Base-by-base conservation (phyloP, 1,139 yeast genomes). In the Suhomyces maxii region DNA sequence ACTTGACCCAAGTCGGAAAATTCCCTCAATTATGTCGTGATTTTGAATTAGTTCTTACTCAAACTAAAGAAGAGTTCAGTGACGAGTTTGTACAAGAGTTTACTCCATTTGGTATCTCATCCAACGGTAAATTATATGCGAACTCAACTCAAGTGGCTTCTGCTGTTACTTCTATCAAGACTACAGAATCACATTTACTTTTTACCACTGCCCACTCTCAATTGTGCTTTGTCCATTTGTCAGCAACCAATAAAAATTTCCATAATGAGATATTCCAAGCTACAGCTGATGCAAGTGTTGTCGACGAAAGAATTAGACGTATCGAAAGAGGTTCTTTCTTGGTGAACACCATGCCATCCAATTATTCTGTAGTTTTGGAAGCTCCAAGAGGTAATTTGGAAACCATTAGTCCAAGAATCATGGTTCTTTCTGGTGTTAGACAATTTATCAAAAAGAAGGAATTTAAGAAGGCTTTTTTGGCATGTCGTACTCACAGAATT, bases 321-420 rank as follows among this genome's bases (percentile, higher is more conserved):
- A 84, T 95, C 46, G 99, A 95, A 67, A 78, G 97, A 53, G 99
- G 99, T 1, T 89, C 97, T 0, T 58, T 86, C 31, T 68, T 95
- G 43, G 89, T 93, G 1, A 76, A 93, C 38, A 83, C 82, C 1
- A 84, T 90, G 61, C 97, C 98, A 1, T 82, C 95, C 0, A 86
- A 82, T 49, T 84, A 90, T 48, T 81, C 95, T 0, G 90, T 95
- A 13, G 83, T 89, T 2, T 73, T 95, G 45, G 97, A 95, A 65
- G 97, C 97, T 3, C 96, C 96, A 49, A 80, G 99, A 64, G 99
- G 99, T 51, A 95, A 95, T 58, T 71, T 93, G 54, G 99, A 95
- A 65, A 90, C 98, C 0, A 86, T 95, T 31, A 86, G 83, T 59
- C 99, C 99, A 9, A 78, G 99, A 64, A 87, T 93, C 40, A 83